Base-by-base conservation (phyloP, 1,284 basidiomycete species). In the Melampsora americana region DNA sequence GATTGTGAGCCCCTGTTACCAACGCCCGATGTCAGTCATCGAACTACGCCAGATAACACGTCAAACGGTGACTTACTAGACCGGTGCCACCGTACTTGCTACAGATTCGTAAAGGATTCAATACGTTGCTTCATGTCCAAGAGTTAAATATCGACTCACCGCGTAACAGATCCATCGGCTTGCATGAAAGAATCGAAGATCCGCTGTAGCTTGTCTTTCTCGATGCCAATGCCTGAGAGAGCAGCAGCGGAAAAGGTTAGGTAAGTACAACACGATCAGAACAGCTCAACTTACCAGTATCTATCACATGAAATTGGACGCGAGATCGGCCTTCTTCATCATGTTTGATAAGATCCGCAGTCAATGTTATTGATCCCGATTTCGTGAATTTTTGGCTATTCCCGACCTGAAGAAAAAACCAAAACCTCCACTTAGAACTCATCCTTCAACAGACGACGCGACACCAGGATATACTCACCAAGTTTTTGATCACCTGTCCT, bases 181-280 rank as follows among this genome's bases (percentile, higher is more conserved):
- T 76, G 74, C 66, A 69, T 69, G 46, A 76, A 76, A 14, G 74
- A 69, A 50, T 76, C 74, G 26, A 76, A 76, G 35, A 76, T 76
- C 14, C 66, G 28, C 16, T 76, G 66, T 12, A 76, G 67, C 39
- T 76, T 76, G 46, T 76, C 74, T 46, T 69, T 39, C 59, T 76
- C 67, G 30, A 76, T 76, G 30, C 74, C 74, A 35, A 76, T 76
- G 30, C 73, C 73, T 75, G 32, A 53, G 44, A 48, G 3, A 23
- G 1, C 12, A 28, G 30, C 6, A 42, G 48, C 6, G 6, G 35
- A 56, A 5, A 56, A n/a, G 53, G n/a, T 56, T 1, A 42, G 39
- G 11, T 7, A 11, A 42, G 39, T 42, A 7, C 12, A 1, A 42
- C 1, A 42, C 6, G 11, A 42, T 12, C 39, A 12, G 12, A 42